A percentile compares a stretch with the other conserved stretches of the same genome.
Evolutionary conservation across 192 early-diverging fungal species (phyloP).

Genomic region (Chytriomyces sp.): DNA sequence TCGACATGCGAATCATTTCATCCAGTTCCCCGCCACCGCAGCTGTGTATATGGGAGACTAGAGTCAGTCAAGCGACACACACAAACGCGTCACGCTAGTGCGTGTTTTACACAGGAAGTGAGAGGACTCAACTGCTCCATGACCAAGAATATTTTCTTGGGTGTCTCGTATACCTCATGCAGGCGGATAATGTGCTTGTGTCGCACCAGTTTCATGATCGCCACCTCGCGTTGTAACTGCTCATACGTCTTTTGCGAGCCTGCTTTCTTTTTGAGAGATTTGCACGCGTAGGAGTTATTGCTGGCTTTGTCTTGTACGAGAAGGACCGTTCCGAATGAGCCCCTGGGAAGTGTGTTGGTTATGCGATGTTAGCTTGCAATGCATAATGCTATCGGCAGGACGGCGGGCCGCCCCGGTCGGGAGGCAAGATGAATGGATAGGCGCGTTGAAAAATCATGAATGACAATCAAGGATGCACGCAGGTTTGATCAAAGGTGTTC

Average conservation of each 20-base stretch:
- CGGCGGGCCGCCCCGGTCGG: not conserved
- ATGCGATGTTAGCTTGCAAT: not conserved
- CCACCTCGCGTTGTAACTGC: conserved; percentile 51
- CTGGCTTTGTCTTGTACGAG: conserved; percentile 43
- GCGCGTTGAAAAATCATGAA: not conserved
- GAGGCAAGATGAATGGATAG: no score
- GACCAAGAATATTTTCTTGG: conserved; percentile 50
- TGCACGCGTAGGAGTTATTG: conserved; percentile 49
- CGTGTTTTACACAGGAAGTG: not conserved
- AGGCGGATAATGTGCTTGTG: conserved; percentile 50
- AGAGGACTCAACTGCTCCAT: conserved; percentile 52
- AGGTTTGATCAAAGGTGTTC: not conserved
- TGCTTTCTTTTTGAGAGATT: conserved; percentile 48
- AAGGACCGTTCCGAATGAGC: conserved; percentile 53
- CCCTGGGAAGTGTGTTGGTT: conserved; percentile 31
- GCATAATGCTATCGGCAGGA: not conserved
- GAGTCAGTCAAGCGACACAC: not conserved
- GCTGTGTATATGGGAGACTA: conserved; percentile 19
- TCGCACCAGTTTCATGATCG: conserved; percentile 52
- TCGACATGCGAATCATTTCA: conserved; percentile 18
- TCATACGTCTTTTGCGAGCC: conserved; percentile 42
- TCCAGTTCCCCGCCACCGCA: conserved; percentile 43
- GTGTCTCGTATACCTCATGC: conserved; percentile 53
- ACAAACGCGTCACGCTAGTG: no score
- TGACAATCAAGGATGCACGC: not conserved